These are phyloP conservation scores for Bonia amplexicaulis DNA, from an alignment of 176 grass and related monocot species.

Conservation along the genomic window DNA sequence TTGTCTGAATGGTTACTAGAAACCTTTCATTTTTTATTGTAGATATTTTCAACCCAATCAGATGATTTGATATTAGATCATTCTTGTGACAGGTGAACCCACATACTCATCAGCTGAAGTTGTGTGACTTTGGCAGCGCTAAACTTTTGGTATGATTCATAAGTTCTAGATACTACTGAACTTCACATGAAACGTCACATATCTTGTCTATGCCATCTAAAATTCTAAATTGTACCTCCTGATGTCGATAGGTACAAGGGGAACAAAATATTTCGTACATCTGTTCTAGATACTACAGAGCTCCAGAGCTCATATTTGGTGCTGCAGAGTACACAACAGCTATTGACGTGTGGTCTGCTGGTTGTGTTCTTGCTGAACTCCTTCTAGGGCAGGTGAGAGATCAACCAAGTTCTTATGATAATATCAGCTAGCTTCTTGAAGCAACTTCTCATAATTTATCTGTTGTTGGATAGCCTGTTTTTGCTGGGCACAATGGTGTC, in stretches of 20 bases:
- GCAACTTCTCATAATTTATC: slow-evolving; percentile 24
- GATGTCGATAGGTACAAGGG: slow-evolving; percentile 58
- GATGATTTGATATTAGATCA: slow-evolving; percentile 17
- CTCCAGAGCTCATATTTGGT: slow-evolving; percentile 91
- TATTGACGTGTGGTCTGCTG: slow-evolving; percentile 91
- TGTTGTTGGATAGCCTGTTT: slow-evolving; percentile 65
- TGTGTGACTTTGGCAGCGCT: slow-evolving; percentile 82
- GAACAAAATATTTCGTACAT: slow-evolving; percentile 96
- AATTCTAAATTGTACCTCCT: slow-evolving; percentile 18
- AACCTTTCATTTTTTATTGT: neutral
- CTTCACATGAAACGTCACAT: neutral
- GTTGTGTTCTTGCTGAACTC: slow-evolving; percentile 87
- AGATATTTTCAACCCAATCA: neutral
- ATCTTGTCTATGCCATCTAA: neutral
- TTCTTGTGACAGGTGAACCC: slow-evolving; percentile 73
- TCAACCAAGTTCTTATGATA: neutral
- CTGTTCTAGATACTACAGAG: slow-evolving; percentile 91
- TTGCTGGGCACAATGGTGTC: slow-evolving; percentile 79
- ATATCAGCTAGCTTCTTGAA: slow-evolving; percentile 23
- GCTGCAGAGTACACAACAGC: slow-evolving; percentile 82
- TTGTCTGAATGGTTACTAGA: neutral
- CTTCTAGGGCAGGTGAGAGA: slow-evolving; percentile 66
- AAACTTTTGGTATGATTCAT: slow-evolving; percentile 71
- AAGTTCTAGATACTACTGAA: slow-evolving; percentile 17
- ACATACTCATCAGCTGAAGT: slow-evolving; percentile 75